phyloP scores from a whole-genome alignment of 1,139 yeast species.

The Hemisphaericaspora subhashii region DNA sequence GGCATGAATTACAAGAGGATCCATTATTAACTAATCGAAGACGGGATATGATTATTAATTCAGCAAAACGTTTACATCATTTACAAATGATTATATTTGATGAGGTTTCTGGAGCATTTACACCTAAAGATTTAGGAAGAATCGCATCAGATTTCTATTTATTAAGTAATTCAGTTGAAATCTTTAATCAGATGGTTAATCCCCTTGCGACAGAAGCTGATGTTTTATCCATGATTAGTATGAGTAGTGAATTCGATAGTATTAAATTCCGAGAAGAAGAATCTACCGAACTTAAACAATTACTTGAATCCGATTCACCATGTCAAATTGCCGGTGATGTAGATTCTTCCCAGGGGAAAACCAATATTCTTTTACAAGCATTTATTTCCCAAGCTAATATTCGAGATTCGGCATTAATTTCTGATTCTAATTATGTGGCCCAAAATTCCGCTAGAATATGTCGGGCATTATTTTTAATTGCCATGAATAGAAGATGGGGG shows the following conservation, averaged over 20 bases:
- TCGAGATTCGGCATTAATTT: conserved; percentile 75
- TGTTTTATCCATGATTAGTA: conserved; percentile 81
- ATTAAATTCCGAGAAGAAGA: conserved; percentile 90
- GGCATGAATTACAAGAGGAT: conserved; percentile 83
- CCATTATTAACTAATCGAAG: conserved; percentile 76
- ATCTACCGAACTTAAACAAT: conserved; percentile 61
- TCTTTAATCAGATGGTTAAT: conserved; percentile 80
- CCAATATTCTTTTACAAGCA: conserved; percentile 84
- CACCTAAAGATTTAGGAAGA: conserved; percentile 88
- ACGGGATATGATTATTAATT: conserved; percentile 69
- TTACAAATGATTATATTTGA: conserved; percentile 94
- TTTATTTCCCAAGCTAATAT: conserved; percentile 75
- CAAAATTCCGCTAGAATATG: conserved; percentile 93
- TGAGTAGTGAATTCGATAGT: conserved; percentile 93
- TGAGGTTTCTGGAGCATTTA: conserved; percentile 76
- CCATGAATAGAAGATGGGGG: conserved; percentile 91
- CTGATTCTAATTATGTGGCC: conserved; percentile 91
- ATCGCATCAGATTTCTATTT: conserved; percentile 93
- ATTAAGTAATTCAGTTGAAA: conserved; percentile 80
- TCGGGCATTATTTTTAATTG: conserved; percentile 84
- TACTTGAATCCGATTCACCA: conserved; percentile 63
- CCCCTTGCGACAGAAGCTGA: conserved; percentile 93
- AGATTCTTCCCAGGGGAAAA: conserved; percentile 80
- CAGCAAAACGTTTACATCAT: conserved; percentile 79
- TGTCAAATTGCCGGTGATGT: conserved; percentile 83